Conservation (phyloP, 2,329 filamentous ascomycete species). For the Aplosporella prunicola region DNA sequence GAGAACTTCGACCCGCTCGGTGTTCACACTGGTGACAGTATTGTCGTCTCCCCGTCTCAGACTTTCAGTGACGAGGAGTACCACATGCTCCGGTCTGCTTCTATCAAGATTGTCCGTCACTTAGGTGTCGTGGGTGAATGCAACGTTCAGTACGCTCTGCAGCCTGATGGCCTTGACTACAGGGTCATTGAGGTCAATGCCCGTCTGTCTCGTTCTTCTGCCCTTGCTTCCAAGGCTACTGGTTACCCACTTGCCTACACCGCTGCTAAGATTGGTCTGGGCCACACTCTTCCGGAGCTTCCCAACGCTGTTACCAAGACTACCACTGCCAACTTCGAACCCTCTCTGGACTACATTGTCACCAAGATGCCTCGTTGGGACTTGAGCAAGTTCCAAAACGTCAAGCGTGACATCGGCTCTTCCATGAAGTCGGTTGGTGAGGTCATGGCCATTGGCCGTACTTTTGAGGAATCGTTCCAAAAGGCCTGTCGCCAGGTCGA, state of each 20-base stretch:
- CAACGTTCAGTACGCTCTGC: slow-evolving; percentile 95
- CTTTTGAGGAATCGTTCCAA: slow-evolving; percentile 98
- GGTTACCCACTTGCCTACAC: slow-evolving; percentile 96
- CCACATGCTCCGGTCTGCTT: slow-evolving; percentile 95
- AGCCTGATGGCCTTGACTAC: slow-evolving; percentile 95
- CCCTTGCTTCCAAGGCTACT: slow-evolving; percentile 93
- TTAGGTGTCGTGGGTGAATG: slow-evolving; percentile 96
- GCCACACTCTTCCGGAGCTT: slow-evolving; percentile 87
- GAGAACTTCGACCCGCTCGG: slow-evolving; percentile 97
- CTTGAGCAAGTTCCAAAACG: slow-evolving; percentile 96
- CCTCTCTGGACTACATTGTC: slow-evolving; percentile 93
- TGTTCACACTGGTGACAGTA: slow-evolving; percentile 97
- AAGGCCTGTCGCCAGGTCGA: slow-evolving; percentile 98
- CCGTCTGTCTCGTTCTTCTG: slow-evolving; percentile 93
- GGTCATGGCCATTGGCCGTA: slow-evolving; percentile 98
- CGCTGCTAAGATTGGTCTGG: slow-evolving; percentile 94
- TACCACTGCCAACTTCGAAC: slow-evolving; percentile 97
- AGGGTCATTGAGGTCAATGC: slow-evolving; percentile 98
- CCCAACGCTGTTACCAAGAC: slow-evolving; percentile 98
- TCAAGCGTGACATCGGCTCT: slow-evolving; percentile 93
- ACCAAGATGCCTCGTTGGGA: slow-evolving; percentile 99
- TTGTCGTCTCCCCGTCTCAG: slow-evolving; percentile 94
- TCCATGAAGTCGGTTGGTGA: slow-evolving; percentile 99
- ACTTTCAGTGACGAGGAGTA: slow-evolving; percentile 98
- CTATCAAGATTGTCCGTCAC: slow-evolving; percentile 97